These are phyloP conservation scores for Pythium utonaiense DNA, from an alignment of 352 stramenopile species.

Conservation along the genomic window DNA sequence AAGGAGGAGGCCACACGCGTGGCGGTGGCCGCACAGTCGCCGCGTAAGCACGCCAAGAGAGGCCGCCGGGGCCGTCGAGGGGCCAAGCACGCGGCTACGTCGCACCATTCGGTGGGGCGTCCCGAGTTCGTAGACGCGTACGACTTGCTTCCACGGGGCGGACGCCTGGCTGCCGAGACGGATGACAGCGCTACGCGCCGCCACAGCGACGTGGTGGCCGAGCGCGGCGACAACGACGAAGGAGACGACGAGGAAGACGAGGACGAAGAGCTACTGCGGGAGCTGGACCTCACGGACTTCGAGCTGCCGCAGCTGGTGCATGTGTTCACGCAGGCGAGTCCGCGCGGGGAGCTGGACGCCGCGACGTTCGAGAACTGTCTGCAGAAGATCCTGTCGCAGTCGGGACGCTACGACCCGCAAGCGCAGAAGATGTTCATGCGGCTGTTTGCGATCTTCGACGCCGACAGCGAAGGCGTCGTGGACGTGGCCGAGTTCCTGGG, in stretches of 20 bases:
- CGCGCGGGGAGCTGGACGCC: conserved; percentile 64
- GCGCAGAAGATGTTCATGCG: conserved; percentile 69
- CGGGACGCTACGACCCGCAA: conserved; percentile 67
- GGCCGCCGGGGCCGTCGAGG: not conserved
- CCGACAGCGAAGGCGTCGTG: conserved; percentile 51
- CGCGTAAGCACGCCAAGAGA: not conserved
- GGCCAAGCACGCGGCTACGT: not conserved
- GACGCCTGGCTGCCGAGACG: conserved; percentile 4
- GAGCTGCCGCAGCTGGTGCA: conserved; percentile 80
- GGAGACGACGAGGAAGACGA: conserved; percentile 23
- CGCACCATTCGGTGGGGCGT: conserved; percentile 9
- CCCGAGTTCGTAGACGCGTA: conserved; percentile 27
- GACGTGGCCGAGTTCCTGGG: conserved; percentile 81
- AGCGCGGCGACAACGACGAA: conserved; percentile 27
- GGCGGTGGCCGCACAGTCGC: not conserved
- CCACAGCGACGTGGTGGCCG: conserved; percentile 20
- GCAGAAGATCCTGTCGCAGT: conserved; percentile 82
- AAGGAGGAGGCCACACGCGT: not conserved
- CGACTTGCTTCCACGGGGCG: conserved; percentile 15
- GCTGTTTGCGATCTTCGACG: conserved; percentile 81
- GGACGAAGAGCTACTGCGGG: conserved; percentile 40
- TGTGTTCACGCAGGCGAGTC: conserved; percentile 76
- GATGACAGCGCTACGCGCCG: conserved; percentile 16
- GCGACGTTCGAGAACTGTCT: conserved; percentile 65
- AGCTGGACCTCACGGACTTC: conserved; percentile 81